These are phyloP conservation scores for Rehmannia glutinosa DNA, from an alignment of 257 asterid species.

Conservation along the genomic window DNA sequence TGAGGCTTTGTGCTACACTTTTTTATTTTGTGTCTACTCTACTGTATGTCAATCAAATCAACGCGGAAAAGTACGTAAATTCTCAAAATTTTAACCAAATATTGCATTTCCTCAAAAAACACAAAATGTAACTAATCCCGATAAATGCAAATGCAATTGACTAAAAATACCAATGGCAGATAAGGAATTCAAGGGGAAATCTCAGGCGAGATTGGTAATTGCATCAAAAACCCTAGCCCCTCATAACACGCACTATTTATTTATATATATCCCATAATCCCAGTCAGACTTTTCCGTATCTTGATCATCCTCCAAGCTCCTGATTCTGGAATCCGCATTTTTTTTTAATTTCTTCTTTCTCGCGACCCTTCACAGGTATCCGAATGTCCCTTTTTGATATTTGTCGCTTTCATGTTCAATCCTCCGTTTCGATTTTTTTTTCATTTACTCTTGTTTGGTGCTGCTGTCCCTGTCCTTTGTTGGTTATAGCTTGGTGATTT, in stretches of 20 bases:
- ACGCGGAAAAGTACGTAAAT: too few species aligned
- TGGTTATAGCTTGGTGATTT: background rate
- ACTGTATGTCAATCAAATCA: too few species aligned
- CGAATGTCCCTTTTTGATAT: background rate
- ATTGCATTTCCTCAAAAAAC: too few species aligned
- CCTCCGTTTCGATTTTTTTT: background rate
- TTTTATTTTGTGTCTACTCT: too few species aligned
- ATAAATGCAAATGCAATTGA: too few species aligned
- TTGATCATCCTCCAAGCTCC: constrained; percentile 9
- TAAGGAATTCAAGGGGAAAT: background rate
- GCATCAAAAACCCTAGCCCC: constrained; percentile 21
- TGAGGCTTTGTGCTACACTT: too few species aligned
- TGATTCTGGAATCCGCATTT: too few species aligned
- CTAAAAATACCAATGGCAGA: constrained; percentile 11
- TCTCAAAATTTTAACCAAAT: too few species aligned
- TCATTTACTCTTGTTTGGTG: too few species aligned
- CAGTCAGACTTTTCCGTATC: background rate
- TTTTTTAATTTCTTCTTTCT: background rate
- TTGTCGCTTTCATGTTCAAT: background rate
- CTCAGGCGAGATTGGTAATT: constrained; percentile 14
- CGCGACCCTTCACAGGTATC: constrained; percentile 9
- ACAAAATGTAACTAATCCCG: too few species aligned
- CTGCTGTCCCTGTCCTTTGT: too few species aligned
- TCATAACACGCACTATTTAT: background rate
- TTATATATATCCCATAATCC: background rate